Evolutionary conservation across 2,329 filamentous ascomycete species (phyloP).

Genomic region (Monosporascus ibericus): DNA sequence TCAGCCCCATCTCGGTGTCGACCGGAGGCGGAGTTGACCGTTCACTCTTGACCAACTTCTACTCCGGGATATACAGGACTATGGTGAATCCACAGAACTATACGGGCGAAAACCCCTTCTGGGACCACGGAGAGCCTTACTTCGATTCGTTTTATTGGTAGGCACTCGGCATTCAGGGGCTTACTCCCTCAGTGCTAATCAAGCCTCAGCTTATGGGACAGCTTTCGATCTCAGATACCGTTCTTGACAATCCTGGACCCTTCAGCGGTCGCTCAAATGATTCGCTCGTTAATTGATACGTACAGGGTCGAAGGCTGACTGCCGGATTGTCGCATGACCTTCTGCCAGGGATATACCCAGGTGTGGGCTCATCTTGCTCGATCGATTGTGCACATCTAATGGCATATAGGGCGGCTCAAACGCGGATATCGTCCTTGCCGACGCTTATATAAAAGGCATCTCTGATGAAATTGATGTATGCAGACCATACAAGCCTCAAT

Average conservation of each 20-base stretch:
- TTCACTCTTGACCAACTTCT: conserved; percentile 57
- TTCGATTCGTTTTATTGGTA: conserved; percentile 72
- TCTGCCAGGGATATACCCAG: conserved; percentile 68
- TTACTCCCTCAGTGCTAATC: neutral
- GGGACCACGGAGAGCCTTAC: conserved; percentile 61
- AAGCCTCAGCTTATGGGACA: conserved; percentile 56
- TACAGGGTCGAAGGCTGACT: conserved; percentile 66
- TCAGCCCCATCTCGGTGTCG: conserved; percentile 52
- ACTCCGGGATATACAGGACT: conserved; percentile 66
- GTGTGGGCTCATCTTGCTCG: conserved; percentile 10
- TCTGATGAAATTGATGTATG: conserved; percentile 45
- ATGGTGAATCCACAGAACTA: conserved; percentile 71
- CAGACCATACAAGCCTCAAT: neutral
- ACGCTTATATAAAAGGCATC: conserved; percentile 63
- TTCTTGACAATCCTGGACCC: conserved; percentile 66
- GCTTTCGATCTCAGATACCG: conserved; percentile 62
- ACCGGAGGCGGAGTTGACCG: conserved; percentile 43
- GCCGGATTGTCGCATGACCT: conserved; percentile 71
- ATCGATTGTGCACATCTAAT: neutral
- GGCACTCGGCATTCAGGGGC: conserved; percentile 8
- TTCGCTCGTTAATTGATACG: conserved; percentile 65
- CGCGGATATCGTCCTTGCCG: conserved; percentile 62
- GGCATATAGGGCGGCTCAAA: conserved; percentile 61
- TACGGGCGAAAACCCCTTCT: conserved; percentile 65
- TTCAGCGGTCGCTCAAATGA: conserved; percentile 55